phyloP scores from a whole-genome alignment of 2,329 filamentous ascomycete genomes.

The Claviceps citrina region DNA sequence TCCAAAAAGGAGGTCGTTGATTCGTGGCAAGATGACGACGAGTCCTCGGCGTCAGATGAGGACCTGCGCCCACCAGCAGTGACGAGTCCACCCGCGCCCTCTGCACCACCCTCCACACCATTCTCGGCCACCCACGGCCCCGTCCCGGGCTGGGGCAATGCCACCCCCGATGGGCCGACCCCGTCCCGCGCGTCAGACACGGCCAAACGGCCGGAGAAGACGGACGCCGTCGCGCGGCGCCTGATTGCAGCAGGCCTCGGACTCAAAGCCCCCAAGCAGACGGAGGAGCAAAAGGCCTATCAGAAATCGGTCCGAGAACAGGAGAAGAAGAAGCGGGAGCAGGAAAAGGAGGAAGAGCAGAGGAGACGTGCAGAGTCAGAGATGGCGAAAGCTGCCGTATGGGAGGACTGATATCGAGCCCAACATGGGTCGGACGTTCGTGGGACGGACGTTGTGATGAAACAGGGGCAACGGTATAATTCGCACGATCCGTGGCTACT shows the following conservation, averaged over 20 bases:
- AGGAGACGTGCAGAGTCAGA: conserved; percentile 49
- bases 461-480: not conserved
- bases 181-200: conserved; percentile 10
- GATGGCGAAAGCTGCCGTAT: conserved; percentile 67
- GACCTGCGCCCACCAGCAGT: conserved; percentile 27
- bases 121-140: conserved; percentile 30
- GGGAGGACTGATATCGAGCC: conserved; percentile 76
- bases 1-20: conserved; percentile 21
- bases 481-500: not conserved
- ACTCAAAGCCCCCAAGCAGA: conserved; percentile 62
- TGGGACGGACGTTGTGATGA: no score
- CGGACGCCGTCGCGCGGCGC: conserved; percentile 74
- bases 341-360: conserved; percentile 52
- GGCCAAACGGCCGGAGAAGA: conserved; percentile 61
- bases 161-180: not conserved
- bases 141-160: conserved; percentile 4
- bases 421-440: conserved; percentile 8
- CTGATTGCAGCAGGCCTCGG: conserved; percentile 84
- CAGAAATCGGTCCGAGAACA: conserved; percentile 70
- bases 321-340: conserved; percentile 62
- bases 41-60: conserved; percentile 24
- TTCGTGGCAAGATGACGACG: conserved; percentile 44
- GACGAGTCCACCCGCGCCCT: conserved; percentile 15
- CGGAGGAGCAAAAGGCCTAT: conserved; percentile 78
- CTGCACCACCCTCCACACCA: conserved; percentile 52